Base-by-base conservation (phyloP, 495 filamentous ascomycete species). In the Hypomontagnella submonticulosa region DNA sequence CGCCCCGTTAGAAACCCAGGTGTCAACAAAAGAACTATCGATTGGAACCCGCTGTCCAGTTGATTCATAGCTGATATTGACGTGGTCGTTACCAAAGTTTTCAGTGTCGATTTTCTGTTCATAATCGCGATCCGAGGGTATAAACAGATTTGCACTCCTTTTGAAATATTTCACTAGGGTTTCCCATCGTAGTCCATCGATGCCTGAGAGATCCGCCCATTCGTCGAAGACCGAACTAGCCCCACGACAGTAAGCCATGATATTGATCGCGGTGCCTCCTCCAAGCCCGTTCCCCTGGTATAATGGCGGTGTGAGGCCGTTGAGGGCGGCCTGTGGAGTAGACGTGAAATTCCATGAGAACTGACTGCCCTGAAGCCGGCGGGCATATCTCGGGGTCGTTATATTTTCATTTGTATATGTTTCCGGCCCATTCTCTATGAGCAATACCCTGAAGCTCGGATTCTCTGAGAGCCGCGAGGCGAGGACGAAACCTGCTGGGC, bases 381-480 rank as follows among this genome's bases (percentile, higher is more conserved):
- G 40, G 71, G 79, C 62, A 73, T 75, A 66, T 71, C 51, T 64
- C 15, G 70, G 70, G 1, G 56, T 57, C 0, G 49, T 61, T 16
- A 70, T 42, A 1, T 37, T 66, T 7, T 57, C 44, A 32, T 67
- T 64, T 12, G 18, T 48, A 13, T 51, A 54, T 12, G 59, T 63
- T 42, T 74, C 62, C 2, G 54, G 71, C 4, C 81, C 83, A 12
- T 77, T 77, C 63, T 85, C 83, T 44, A 85, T 44, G 30, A 85
- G 68, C 15, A 84, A 67, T 8, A 85, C 74, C 1, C 66, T 68
- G 30, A 72, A 67, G 38, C 73, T 66, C 3, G 71, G 70, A 52
- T 83, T 73, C 57, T 82, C 79, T 19, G 80, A 79, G 5, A 85
- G 77, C 27, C 81, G 76, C 32, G 73, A 71, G 32, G 83, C 83